Percentiles rank a stretch among this genome's conserved stretches.
These are phyloP conservation scores for Scutellaria barbata DNA, from an alignment of 257 asterid genomes.

Conservation along the genomic window DNA sequence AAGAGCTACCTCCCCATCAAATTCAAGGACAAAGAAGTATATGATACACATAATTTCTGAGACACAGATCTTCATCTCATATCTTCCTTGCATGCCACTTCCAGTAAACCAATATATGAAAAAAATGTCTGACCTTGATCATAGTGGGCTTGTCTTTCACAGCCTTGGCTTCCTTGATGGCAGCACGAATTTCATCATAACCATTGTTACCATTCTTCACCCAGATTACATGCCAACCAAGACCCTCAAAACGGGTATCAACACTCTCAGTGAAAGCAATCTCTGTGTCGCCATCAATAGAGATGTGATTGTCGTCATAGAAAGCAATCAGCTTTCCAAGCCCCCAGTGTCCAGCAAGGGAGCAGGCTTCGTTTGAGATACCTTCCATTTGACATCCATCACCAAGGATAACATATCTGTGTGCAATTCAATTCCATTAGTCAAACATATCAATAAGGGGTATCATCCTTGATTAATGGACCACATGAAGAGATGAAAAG, in stretches of 20 bases:
- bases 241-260: constrained; percentile 80
- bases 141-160: constrained; percentile 93
- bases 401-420: constrained; percentile 66
- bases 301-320: constrained; percentile 92
- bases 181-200: constrained; percentile 93
- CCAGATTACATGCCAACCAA: constrained; percentile 98
- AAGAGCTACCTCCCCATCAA: constrained; percentile 17
- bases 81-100: constrained; percentile 27
- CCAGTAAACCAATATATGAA: neutral
- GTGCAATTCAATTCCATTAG: constrained; percentile 34
- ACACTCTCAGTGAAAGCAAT: constrained; percentile 93
- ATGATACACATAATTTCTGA: constrained; percentile 4
- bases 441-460: constrained; percentile 9
- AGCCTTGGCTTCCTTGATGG: constrained; percentile 90
- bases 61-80: neutral
- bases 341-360: constrained; percentile 99
- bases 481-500: neutral
- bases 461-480: constrained; percentile 14
- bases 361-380: constrained; percentile 83
- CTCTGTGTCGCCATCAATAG: constrained; percentile 97
- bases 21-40: neutral
- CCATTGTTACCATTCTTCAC: constrained; percentile 96
- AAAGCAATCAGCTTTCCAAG: constrained; percentile 94
- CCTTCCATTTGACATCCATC: constrained; percentile 99
- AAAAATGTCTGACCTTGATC: constrained; percentile 58